These are phyloP conservation scores for Microdochium nivale DNA, from an alignment of 2,329 filamentous ascomycete genomes.

Conservation along the genomic window DNA sequence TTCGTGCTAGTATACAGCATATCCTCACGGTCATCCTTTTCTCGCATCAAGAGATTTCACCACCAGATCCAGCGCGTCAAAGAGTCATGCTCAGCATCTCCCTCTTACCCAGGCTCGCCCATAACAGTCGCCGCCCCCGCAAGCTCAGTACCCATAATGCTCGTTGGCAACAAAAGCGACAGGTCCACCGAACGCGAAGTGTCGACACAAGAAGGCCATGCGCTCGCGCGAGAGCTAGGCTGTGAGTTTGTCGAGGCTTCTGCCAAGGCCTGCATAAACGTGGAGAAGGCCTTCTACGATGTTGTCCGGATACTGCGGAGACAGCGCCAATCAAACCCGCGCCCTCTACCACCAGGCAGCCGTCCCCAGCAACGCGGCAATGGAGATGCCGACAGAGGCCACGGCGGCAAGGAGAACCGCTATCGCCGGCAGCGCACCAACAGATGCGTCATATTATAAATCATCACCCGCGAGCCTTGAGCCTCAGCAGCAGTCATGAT, in stretches of 20 bases:
- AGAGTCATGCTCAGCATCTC: constrained; percentile 72
- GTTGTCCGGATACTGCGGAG: constrained; percentile 85
- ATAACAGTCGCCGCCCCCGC: constrained; percentile 50
- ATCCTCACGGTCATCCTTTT: constrained; percentile 90
- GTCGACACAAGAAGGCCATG: constrained; percentile 90
- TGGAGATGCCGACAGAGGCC: constrained; percentile 7
- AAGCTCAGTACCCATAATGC: constrained; percentile 83
- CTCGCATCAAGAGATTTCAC: constrained; percentile 90
- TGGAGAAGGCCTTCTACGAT: constrained; percentile 97
- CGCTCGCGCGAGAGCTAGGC: constrained; percentile 80
- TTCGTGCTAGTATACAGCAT: constrained; percentile 98
- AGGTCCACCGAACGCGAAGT: constrained; percentile 92
- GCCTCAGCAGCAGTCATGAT: background rate
- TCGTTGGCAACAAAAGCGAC: constrained; percentile 98
- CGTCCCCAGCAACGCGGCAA: constrained; percentile 14
- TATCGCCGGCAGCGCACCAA: constrained; percentile 15
- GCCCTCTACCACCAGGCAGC: constrained; percentile 24
- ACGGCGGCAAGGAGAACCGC: constrained; percentile 15
- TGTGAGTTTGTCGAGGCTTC: constrained; percentile 97
- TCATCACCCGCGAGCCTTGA: background rate
- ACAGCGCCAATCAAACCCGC: constrained; percentile 56
- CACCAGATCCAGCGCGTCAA: constrained; percentile 96
- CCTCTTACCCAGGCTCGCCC: constrained; percentile 69
- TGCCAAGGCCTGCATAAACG: constrained; percentile 96
- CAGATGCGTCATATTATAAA: constrained; percentile 35